phyloP scores from a whole-genome alignment of 2,329 filamentous ascomycete species.

The Colletotrichum tofieldiae region DNA sequence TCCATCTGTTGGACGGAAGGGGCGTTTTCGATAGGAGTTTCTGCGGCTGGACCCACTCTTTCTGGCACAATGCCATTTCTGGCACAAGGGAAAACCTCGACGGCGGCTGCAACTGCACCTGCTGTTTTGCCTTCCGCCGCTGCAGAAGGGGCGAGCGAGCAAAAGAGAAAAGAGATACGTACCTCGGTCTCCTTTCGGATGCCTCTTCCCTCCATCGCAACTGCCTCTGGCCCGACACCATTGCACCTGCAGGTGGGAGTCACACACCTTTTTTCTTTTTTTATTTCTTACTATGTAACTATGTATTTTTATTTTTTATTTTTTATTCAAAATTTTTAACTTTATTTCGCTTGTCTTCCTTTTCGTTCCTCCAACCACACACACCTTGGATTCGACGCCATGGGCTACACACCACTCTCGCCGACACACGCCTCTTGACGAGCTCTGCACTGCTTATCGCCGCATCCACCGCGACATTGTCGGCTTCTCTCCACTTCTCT shows the following conservation, averaged over 20 bases:
- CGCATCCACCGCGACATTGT: conserved; percentile 25
- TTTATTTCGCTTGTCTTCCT: too few relatives aligned
- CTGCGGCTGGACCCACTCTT: conserved; percentile 27
- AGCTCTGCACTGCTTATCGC: conserved; percentile 15
- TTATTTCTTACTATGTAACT: too few relatives aligned
- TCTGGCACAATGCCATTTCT: conserved; percentile 20
- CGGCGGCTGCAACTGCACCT: not conserved
- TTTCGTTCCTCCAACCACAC: not conserved
- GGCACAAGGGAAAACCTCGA: conserved; percentile 21
- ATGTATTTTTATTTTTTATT: not conserved
- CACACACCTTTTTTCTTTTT: not conserved
- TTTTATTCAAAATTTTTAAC: too few relatives aligned
- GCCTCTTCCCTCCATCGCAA: conserved; percentile 4
- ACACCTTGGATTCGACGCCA: not conserved
- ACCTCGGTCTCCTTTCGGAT: conserved; percentile 2
- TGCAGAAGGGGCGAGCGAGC: not conserved
- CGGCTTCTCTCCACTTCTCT: conserved; percentile 39
- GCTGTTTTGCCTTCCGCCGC: too few relatives aligned
- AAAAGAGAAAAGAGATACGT: conserved; percentile 8
- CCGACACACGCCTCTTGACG: not conserved
- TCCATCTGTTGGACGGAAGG: not conserved
- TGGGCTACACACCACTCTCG: not conserved
- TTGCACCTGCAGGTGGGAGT: not conserved
- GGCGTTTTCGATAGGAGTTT: conserved; percentile 27
- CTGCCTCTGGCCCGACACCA: not conserved